phyloP scores from a whole-genome alignment of 164 flowering plant species.

The Aristolochia californica region DNA sequence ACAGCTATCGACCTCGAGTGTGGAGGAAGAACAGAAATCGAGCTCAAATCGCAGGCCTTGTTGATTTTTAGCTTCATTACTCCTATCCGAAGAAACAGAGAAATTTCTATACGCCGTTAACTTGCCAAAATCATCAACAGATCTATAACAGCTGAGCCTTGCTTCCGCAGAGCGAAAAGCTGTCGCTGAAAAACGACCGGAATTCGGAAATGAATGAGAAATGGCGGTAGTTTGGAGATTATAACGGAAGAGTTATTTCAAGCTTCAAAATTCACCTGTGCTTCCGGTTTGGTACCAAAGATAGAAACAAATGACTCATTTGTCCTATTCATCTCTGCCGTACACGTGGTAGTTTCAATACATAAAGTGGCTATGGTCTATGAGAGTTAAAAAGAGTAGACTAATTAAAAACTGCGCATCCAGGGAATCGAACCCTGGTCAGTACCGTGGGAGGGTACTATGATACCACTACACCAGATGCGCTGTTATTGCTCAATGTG shows the following conservation, averaged over 20 bases:
- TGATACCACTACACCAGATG: conserved; percentile 99
- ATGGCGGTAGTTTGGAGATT: background rate
- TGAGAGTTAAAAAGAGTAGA: no score
- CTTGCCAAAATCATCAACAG: background rate
- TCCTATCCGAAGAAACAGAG: background rate
- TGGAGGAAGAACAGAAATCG: conserved; percentile 92
- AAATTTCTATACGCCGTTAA: background rate
- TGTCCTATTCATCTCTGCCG: background rate
- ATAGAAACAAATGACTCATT: no score
- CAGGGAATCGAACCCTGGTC: conserved; percentile 99
- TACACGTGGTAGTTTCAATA: no score
- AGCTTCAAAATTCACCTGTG: no score
- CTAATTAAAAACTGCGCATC: no score
- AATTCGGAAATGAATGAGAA: background rate
- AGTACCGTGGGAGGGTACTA: conserved; percentile 99
- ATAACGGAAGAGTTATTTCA: background rate
- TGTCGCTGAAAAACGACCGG: background rate
- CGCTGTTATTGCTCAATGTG: conserved; percentile 34
- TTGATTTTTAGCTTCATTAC: conserved; percentile 44
- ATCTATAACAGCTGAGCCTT: background rate
- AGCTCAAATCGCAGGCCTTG: conserved; percentile 80
- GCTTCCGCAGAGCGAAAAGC: background rate
- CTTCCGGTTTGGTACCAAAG: no score
- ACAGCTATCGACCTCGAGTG: conserved; percentile 35
- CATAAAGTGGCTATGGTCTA: no score